These are phyloP conservation scores for Artemisia argyi DNA, from an alignment of 129 eudicot species.

Conservation along the genomic window DNA sequence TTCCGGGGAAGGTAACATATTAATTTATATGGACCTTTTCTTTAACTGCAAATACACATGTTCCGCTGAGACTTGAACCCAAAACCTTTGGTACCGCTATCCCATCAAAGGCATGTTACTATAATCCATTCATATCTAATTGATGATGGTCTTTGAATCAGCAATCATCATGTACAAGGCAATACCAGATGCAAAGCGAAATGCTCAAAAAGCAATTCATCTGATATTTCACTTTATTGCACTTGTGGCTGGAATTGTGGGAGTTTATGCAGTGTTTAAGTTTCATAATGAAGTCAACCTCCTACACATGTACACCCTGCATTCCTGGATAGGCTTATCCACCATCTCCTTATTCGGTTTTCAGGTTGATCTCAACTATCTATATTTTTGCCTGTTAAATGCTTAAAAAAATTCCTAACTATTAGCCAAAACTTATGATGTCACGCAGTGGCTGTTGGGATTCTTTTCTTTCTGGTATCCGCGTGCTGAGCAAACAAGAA, in stretches of 20 bases:
- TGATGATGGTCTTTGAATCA: slow-evolving; percentile 21
- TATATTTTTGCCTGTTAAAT: not conserved
- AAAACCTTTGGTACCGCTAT: no score
- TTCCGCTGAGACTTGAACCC: no score
- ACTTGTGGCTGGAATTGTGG: slow-evolving; percentile 55
- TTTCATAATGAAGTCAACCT: slow-evolving; percentile 46
- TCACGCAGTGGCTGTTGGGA: slow-evolving; percentile 54
- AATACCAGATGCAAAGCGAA: slow-evolving; percentile 42
- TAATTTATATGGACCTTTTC: not conserved
- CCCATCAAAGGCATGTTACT: no score
- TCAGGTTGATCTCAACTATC: slow-evolving; percentile 43
- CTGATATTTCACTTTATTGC: slow-evolving; percentile 57
- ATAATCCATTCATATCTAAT: not conserved
- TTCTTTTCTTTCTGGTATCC: slow-evolving; percentile 59
- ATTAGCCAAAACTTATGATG: not conserved
- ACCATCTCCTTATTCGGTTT: slow-evolving; percentile 57
- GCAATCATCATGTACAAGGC: slow-evolving; percentile 65
- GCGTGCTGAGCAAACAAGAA: slow-evolving; percentile 32
- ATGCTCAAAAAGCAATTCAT: slow-evolving; percentile 50
- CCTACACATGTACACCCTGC: slow-evolving; percentile 60
- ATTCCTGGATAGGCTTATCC: slow-evolving; percentile 85
- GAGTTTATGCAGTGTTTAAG: slow-evolving; percentile 65
- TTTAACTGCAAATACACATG: no score
- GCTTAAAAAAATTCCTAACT: not conserved
- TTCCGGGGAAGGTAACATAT: slow-evolving; percentile 65